A percentile compares a stretch with the other conserved stretches of the same genome.
Conservation (phyloP, 495 filamentous ascomycete species). For the Pseudevernia furfuracea region DNA sequence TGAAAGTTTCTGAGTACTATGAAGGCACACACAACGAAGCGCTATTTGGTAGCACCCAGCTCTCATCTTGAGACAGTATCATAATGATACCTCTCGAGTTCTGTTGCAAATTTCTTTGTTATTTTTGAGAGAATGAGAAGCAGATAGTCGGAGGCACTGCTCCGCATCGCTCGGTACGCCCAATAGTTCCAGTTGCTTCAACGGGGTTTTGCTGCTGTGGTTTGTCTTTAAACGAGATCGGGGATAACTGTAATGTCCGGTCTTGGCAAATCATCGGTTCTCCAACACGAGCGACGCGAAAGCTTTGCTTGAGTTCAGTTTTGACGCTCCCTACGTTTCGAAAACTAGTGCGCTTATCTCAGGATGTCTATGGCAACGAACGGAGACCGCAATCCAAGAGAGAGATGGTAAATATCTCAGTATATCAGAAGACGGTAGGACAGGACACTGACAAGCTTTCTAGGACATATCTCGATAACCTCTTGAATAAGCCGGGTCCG, state of each 20-base stretch:
- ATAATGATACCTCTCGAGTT: neutral
- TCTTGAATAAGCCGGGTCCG: slow-evolving; percentile 68
- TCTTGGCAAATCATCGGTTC: neutral
- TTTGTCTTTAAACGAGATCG: neutral
- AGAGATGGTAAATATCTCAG: slow-evolving; percentile 11
- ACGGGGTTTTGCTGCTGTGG: too few species aligned
- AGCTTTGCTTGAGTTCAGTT: neutral
- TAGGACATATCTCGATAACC: slow-evolving; percentile 73
- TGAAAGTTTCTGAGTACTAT: neutral
- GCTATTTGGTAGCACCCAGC: neutral
- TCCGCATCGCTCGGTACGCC: neutral
- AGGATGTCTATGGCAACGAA: slow-evolving; percentile 21
- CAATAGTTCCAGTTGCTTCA: neutral
- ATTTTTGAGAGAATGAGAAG: neutral
- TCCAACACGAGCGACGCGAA: neutral
- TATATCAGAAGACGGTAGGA: neutral
- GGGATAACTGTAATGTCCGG: slow-evolving; percentile 2
- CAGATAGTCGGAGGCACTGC: neutral
- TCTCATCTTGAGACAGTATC: neutral
- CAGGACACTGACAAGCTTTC: neutral
- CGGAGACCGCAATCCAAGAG: slow-evolving; percentile 7
- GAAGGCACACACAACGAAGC: neutral
- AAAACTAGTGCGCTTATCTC: neutral
- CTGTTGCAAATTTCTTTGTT: neutral
- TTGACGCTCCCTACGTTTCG: neutral